Evolutionary conservation across 805 yeast genomes (phyloP).

Genomic region (Schwanniomyces occidentalis): DNA sequence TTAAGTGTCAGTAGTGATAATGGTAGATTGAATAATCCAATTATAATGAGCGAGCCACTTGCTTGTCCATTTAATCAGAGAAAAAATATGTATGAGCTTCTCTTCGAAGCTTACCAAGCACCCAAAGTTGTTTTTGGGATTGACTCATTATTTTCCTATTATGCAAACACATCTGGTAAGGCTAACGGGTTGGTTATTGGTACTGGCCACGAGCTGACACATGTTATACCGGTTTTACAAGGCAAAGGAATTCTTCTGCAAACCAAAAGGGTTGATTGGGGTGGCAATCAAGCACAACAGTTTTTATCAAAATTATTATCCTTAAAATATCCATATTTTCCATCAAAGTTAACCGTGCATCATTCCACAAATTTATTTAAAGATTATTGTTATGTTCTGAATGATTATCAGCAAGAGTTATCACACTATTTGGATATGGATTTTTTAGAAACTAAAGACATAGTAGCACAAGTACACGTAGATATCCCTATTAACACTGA

Average conservation of each 20-base stretch:
- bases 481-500: constrained; percentile 61
- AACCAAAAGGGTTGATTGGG: constrained; percentile 86
- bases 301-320: constrained; percentile 63
- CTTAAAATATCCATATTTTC: constrained; percentile 90
- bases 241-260: constrained; percentile 66
- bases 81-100: constrained; percentile 69
- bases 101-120: constrained; percentile 80
- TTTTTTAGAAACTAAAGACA: constrained; percentile 64
- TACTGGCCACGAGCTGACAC: constrained; percentile 80
- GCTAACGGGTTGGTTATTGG: constrained; percentile 73
- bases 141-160: constrained; percentile 77
- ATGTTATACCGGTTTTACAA: constrained; percentile 76
- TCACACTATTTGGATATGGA: constrained; percentile 57
- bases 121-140: constrained; percentile 80
- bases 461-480: constrained; percentile 78
- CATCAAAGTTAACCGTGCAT: constrained; percentile 61
- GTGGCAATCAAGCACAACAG: constrained; percentile 73
- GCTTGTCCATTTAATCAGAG: constrained; percentile 74
- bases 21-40: constrained; percentile 69
- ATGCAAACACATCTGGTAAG: constrained; percentile 52
- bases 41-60: constrained; percentile 76
- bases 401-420: constrained; percentile 66
- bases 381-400: constrained; percentile 77
- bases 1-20: constrained; percentile 55
- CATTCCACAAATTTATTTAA: constrained; percentile 71